Base-by-base conservation (phyloP, 441 rosid species). In the Macaranga tanarius region DNA sequence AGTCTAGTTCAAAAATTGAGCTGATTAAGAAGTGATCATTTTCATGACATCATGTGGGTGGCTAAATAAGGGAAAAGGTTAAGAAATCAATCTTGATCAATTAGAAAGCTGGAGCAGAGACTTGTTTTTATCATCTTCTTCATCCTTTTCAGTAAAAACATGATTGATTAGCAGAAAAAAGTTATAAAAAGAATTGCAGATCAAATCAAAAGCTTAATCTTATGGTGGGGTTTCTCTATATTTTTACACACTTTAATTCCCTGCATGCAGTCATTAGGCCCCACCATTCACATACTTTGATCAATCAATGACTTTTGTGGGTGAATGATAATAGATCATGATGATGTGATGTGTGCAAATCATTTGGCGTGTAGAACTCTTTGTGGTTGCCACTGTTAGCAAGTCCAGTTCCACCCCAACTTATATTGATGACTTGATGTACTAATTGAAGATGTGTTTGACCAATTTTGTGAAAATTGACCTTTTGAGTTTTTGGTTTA, bases 301-400 rank as follows among this genome's bases (percentile, higher is more conserved):
- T 66, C 52, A 47, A 38, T 44, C 73, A 52, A 62, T n/a, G 68
- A n/a, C 42, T 59, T 22, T 51, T 28, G 9, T 40, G n/a, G 40
- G n/a, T n/a, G n/a, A n/a, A n/a, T 44, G 72, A 22, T 50, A 59
- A 70, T 62, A 31, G 79, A 55, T 67, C 40, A 66, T 73, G 75
- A 69, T 69, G 72, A 62, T 38, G 31, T 62, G 77, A 71, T 74
- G 73, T 31, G 26, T 22, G 73, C 70, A 50, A 76, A 80, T 82
- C 77, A 84, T 82, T 70, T 44, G 76, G 57, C 78, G 79, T 66
- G 80, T 45, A 69, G 71, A 70, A 70, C 68, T 64, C 3, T 23
- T 19, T 28, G 10, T 61, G 11, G 26, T 20, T 52, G 31, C 17
- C 34, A 16, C 13, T 22, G 25, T 60, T 20, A 40, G 5, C 10